Percentiles rank a stretch among this genome's conserved stretches.
Conservation (phyloP, 768 basidiomycete species). For the Boletus patriciae region DNA sequence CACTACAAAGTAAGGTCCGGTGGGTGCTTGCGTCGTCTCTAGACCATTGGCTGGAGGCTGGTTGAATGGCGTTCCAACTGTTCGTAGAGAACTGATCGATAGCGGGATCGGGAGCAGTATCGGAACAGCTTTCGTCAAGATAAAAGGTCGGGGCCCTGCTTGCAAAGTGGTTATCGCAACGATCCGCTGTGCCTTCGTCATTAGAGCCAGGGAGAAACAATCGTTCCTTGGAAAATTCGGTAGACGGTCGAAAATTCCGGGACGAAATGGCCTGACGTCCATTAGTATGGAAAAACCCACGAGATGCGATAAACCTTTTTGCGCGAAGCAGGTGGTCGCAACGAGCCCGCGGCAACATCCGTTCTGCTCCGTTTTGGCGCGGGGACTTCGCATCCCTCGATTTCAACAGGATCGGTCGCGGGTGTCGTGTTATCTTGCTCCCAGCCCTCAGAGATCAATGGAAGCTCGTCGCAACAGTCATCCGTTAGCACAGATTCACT, state of each 20-base stretch:
- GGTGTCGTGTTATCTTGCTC: conserved; percentile 34
- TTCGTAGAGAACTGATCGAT: not conserved
- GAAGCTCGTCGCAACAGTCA: conserved; percentile 38
- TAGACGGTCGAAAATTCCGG: not conserved
- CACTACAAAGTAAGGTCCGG: not conserved
- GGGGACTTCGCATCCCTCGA: conserved; percentile 28
- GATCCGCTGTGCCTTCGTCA: conserved; percentile 11
- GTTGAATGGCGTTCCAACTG: conserved; percentile 1
- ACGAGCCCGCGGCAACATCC: not conserved
- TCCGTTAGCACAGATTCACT: conserved; percentile 16
- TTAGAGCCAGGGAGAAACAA: conserved; percentile 23
- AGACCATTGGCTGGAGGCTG: conserved; percentile 7
- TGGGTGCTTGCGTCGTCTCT: conserved; percentile 10
- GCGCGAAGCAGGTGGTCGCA: not conserved
- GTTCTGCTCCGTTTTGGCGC: conserved; percentile 22
- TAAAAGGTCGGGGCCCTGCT: conserved; percentile 1
- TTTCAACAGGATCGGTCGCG: conserved; percentile 37
- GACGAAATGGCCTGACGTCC: not conserved
- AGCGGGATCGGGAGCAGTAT: conserved; percentile 23
- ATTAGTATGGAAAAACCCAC: conserved; percentile 12
- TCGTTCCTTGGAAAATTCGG: not conserved
- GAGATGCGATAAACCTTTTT: conserved; percentile 18
- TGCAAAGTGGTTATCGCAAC: not conserved
- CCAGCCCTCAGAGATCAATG: conserved; percentile 32
- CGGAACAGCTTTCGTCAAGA: conserved; percentile 33